Evolutionary conservation across 306 rosid genomes (phyloP).

Genomic region (Inga oerstediana): DNA sequence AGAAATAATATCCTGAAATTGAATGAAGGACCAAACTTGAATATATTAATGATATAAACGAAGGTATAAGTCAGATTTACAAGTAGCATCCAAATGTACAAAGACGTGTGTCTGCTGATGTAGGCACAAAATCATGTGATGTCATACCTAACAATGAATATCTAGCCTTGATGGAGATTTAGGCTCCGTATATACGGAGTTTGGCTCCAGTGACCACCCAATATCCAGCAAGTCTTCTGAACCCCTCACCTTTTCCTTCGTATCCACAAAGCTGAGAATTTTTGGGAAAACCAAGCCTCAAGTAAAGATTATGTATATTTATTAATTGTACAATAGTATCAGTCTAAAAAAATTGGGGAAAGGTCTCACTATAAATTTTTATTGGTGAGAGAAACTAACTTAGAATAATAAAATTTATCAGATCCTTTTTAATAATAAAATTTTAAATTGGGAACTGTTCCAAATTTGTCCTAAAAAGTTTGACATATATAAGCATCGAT

Average conservation of each 20-base stretch:
- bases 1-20: background rate
- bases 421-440: too few relatives aligned
- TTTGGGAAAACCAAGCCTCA: too few relatives aligned
- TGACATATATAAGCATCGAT: too few relatives aligned
- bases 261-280: conserved; percentile 37
- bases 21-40: background rate
- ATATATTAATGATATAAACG: background rate
- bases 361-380: too few relatives aligned
- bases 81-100: background rate
- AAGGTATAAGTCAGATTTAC: background rate
- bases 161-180: conserved; percentile 56
- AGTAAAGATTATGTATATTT: background rate
- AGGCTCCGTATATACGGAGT: conserved; percentile 57
- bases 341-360: too few relatives aligned
- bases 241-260: conserved; percentile 60
- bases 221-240: conserved; percentile 67
- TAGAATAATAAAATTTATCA: too few relatives aligned
- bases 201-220: conserved; percentile 81
- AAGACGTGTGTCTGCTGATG: too few relatives aligned
- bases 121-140: too few relatives aligned
- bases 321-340: too few relatives aligned
- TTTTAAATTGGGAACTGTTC: too few relatives aligned
- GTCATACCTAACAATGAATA: conserved; percentile 54
- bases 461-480: too few relatives aligned
- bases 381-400: too few relatives aligned